Evolutionary conservation across 495 filamentous ascomycete genomes (phyloP), one percentile per base, ranked within the genome.

Genomic region (Symbiotaphrina buchneri): DNA sequence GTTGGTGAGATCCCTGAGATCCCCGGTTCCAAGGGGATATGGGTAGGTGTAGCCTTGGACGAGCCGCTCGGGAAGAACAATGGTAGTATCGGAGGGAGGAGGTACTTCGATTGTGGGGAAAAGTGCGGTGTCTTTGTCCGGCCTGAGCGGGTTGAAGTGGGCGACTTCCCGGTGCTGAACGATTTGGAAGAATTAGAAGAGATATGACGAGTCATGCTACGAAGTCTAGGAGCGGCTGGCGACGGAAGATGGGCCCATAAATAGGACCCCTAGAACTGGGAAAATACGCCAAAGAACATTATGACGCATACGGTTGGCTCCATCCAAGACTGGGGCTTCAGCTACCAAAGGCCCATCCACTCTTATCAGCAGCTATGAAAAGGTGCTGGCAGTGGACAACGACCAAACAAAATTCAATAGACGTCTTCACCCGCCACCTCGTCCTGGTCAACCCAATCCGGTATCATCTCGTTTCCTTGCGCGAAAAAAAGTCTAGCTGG

Each of bases 21-120:
- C 30, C 81, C 82, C 0, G 68, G 54, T 14, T 43, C 56, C 8
- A 51, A 67, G 10, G 45, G 64, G 18, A 76, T 78, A 11, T 94
- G 87, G 85, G 61, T 87, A 23, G 84, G 85, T 25, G 58, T 94
- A 28, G 65, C 70, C 41, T 59, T 90, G 27, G 81, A 92, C 46
- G 81, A 92, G 49, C 81, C 81, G 3, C 69, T 69, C 21, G 83
- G 83, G 19, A 87, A 78, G 56, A 94, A 94, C 41, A 80, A 94
- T 47, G 83, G 83, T 11, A 78, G 71, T 41, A 61, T 90, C 25
- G 61, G 59, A n/a, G 76, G 74, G 18, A 68, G 64, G 35, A 57
- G 70, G 28, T 90, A 87, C 52, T 94, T 90, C 54, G 52, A 58
- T 20, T 70, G 66, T 36, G 61, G 56, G n/a, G 56, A 58, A 19